Base-by-base conservation (phyloP, 2,329 filamentous ascomycete genomes). In the Colletotrichum horii region DNA sequence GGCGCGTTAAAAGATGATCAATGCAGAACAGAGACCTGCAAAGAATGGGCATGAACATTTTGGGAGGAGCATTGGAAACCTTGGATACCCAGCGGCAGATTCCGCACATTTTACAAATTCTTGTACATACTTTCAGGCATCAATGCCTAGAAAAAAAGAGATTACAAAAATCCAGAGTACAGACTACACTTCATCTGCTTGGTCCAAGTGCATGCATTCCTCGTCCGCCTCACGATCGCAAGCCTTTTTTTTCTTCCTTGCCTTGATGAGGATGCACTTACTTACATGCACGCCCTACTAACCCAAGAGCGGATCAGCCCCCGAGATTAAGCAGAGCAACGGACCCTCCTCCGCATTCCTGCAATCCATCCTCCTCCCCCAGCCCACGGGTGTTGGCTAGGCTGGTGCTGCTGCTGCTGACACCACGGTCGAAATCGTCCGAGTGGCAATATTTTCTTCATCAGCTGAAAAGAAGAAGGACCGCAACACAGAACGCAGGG, bases 351-450 rank as follows among this genome's bases (percentile, higher is more conserved):
- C 38, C 38, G 38, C 38, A 48, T 48, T 48, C 38, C 38, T 48
- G 38, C 38, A 48, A 28, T 58, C 22, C 26, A 24, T 28, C 22
- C 22, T 19, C 14, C 55, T 26, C 22, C 16, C 4, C 22, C 14
- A 58, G 24, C 55, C 26, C 55, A 58, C 5, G 55, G 26, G 26
- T 28, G 22, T 58, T 58, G 14, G 14, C 28, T 15, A 26, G n/a
- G n/a, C 7, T 56, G 22, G 22, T 56, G 55, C 26, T 56, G n/a
- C 2, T 55, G 36, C 28, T 28, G 38, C 52, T 58, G 14, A 14
- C 24, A 58, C 26, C 71, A 74, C 66, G 58, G 71, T 56, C 48
- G n/a, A 66, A 71, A 71, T 28, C 19, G 67, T 70, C 66, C 52
- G 60, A 74, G 71, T 30, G 48, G 38, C 14, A 8, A 26, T 22